Conservation (phyloP, 371 early-diverging fungal species). For the Dinochytrium kinnereticum region DNA sequence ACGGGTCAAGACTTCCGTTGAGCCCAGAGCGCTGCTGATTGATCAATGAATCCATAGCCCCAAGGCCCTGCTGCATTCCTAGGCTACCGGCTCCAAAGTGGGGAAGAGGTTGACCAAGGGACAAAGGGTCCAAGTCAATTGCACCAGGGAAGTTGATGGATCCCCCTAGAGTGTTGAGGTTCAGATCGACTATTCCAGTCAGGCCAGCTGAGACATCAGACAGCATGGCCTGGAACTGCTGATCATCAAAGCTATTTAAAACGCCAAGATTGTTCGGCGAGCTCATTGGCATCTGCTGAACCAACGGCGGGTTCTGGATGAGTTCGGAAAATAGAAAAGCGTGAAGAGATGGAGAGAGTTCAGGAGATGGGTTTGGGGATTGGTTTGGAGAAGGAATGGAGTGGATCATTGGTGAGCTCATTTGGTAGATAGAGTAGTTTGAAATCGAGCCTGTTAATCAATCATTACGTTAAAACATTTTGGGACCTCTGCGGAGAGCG, state of each 20-base stretch:
- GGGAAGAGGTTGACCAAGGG: not conserved
- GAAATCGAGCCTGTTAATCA: slow-evolving; percentile 1
- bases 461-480: not conserved
- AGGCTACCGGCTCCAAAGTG: not conserved
- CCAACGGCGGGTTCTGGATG: not conserved
- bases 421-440: slow-evolving; percentile 6
- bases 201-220: too few relatives aligned
- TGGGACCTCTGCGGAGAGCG: not conserved
- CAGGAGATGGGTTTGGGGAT: slow-evolving; percentile 16
- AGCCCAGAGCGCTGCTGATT: not conserved
- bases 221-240: not conserved
- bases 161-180: not conserved
- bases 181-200: not conserved
- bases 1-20: too few relatives aligned
- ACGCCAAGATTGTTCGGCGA: not conserved
- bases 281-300: not conserved
- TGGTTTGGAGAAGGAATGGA: not conserved
- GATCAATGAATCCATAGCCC: not conserved
- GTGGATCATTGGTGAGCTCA: not conserved
- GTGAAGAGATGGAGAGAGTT: slow-evolving; percentile 6
- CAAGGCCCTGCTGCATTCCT: not conserved
- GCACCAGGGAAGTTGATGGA: not conserved
- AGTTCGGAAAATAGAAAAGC: slow-evolving; percentile 14
- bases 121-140: not conserved
- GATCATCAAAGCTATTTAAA: not conserved